Conservation (phyloP, 1,284 basidiomycete genomes). For the Megacollybia platyphylla region DNA sequence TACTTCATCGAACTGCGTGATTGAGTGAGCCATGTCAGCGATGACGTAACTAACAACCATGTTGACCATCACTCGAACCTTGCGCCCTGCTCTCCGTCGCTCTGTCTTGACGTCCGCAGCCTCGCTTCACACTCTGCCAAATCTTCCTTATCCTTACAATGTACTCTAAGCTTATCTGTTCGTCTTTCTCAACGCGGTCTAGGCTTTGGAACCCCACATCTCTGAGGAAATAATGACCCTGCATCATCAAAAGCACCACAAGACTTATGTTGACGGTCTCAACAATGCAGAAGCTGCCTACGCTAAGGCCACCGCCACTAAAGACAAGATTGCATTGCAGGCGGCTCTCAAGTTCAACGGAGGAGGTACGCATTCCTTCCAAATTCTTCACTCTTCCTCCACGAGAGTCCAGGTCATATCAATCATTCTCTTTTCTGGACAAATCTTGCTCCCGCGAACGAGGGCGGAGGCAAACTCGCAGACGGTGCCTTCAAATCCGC, state of each 20-base stretch:
- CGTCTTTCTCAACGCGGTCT: slow-evolving; percentile 3
- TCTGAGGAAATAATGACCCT: slow-evolving; percentile 81
- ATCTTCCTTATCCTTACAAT: slow-evolving; percentile 86
- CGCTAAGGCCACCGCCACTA: slow-evolving; percentile 51
- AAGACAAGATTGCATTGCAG: slow-evolving; percentile 71
- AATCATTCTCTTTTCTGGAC: slow-evolving; percentile 98
- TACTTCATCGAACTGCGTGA: neutral
- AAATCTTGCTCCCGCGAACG: slow-evolving; percentile 68
- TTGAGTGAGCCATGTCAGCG: neutral
- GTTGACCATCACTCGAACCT: slow-evolving; percentile 30
- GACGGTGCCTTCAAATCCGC: slow-evolving; percentile 73
- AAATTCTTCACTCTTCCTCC: slow-evolving; percentile 1
- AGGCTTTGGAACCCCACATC: slow-evolving; percentile 70
- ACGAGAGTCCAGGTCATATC: slow-evolving; percentile 50
- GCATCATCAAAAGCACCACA: slow-evolving; percentile 95
- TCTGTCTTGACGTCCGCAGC: slow-evolving; percentile 19
- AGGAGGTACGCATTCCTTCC: slow-evolving; percentile 26
- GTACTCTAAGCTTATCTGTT: slow-evolving; percentile 19
- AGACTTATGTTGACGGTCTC: slow-evolving; percentile 83
- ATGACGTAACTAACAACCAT: slow-evolving; percentile 17
- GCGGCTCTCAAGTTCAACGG: slow-evolving; percentile 47
- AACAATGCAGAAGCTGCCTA: slow-evolving; percentile 87
- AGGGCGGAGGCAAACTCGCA: slow-evolving; percentile 53
- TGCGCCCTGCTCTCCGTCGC: slow-evolving; percentile 28
- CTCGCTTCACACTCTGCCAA: slow-evolving; percentile 63